Conservation (phyloP, 768 basidiomycete species). For the Rubroboletus satanas region DNA sequence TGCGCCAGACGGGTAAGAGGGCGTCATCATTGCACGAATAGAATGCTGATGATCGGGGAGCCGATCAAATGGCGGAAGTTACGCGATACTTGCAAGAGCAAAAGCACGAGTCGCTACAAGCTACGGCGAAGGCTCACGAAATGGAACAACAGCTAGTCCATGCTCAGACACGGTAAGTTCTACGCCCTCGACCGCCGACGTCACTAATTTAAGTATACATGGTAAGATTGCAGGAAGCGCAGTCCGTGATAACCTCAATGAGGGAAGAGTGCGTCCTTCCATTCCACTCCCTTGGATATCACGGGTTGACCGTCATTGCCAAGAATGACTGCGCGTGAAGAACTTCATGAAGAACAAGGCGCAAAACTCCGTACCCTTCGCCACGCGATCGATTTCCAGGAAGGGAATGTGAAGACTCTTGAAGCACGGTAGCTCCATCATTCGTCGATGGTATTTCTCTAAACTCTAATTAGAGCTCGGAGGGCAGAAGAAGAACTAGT, state of each 20-base stretch:
- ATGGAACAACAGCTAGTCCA: conserved; percentile 27
- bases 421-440: conserved; percentile 24
- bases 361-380: conserved; percentile 29
- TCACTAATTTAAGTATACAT: conserved; percentile 10
- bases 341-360: conserved; percentile 21
- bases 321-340: conserved; percentile 25
- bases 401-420: conserved; percentile 22
- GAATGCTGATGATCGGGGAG: conserved; percentile 18
- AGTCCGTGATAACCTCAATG: conserved; percentile 26
- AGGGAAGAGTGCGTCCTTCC: conserved; percentile 30
- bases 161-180: conserved; percentile 19
- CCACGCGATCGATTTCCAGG: conserved; percentile 30
- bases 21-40: not conserved
- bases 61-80: conserved; percentile 23
- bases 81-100: conserved; percentile 26
- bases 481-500: conserved; percentile 19
- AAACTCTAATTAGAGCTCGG: conserved; percentile 13
- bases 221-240: conserved; percentile 26
- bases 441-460: conserved; percentile 1
- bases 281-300: conserved; percentile 13
- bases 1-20: conserved; percentile 26
- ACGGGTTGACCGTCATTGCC: conserved; percentile 7
- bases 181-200: not conserved
- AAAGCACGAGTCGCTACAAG: conserved; percentile 27
- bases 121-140: conserved; percentile 19